phyloP scores from a whole-genome alignment of 192 early-diverging fungal genomes.

The Coemansia sp. region DNA sequence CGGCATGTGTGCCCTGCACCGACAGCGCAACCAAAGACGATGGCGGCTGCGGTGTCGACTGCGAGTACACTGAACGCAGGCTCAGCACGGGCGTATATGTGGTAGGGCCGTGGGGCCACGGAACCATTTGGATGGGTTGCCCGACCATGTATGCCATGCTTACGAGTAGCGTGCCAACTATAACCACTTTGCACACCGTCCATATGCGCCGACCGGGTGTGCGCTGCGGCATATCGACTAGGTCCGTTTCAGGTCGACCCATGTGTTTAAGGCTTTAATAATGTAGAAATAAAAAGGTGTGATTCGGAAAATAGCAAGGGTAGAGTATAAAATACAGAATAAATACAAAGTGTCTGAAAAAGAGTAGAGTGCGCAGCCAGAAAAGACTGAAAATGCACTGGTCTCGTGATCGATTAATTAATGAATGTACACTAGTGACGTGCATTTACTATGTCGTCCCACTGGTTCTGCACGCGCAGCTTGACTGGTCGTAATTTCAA shows the following conservation, averaged over 20 bases:
- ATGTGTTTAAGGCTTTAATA: not conserved
- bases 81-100: conserved; percentile 20
- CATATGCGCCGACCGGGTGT: not conserved
- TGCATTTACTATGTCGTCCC: not conserved
- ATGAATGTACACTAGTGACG: not conserved
- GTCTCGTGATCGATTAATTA: not conserved
- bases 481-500: not conserved
- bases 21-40: conserved; percentile 35
- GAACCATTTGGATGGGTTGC: conserved; percentile 32
- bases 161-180: conserved; percentile 7
- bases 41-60: conserved; percentile 47
- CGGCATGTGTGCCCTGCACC: conserved; percentile 39
- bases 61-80: conserved; percentile 44
- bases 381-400: not conserved
- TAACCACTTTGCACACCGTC: not conserved
- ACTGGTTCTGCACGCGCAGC: too few relatives aligned
- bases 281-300: not conserved
- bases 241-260: not conserved
- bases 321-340: not conserved
- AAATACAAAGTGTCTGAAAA: not conserved
- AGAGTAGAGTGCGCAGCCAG: not conserved
- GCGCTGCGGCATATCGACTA: not conserved
- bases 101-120: conserved; percentile 23
- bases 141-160: conserved; percentile 19
- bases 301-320: not conserved